Percentiles rank a stretch among this genome's conserved stretches.
Conservation (phyloP, 148 eudicot species). For the Spergularia marina region DNA sequence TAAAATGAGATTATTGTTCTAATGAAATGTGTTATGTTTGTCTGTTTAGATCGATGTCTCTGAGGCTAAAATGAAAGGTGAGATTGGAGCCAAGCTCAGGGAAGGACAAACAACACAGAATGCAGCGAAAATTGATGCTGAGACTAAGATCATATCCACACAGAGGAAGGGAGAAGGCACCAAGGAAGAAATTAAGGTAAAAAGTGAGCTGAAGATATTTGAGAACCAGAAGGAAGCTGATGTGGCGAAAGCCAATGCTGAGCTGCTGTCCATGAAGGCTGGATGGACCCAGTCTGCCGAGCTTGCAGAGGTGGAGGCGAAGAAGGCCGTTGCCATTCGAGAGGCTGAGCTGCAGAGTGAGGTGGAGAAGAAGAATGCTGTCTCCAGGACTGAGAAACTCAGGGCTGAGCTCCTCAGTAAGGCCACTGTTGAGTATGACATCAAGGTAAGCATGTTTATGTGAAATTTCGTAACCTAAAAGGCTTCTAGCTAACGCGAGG, state of each 20-base stretch:
- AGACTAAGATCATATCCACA: conserved; percentile 28
- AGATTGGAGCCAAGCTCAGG: conserved; percentile 38
- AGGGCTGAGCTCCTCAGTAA: conserved; percentile 44
- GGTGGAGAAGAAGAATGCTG: conserved; percentile 42
- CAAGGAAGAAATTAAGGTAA: conserved; percentile 36
- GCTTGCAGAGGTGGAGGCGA: conserved; percentile 41
- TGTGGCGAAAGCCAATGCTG: conserved; percentile 36
- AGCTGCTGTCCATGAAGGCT: conserved; percentile 35
- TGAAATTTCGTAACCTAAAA: too few relatives aligned
- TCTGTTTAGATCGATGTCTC: conserved; percentile 37
- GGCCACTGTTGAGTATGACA: conserved; percentile 47
- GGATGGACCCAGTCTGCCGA: conserved; percentile 34
- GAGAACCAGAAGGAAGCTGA: conserved; percentile 40
- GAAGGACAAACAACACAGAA: conserved; percentile 39
- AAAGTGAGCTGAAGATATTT: conserved; percentile 24
- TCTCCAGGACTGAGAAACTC: conserved; percentile 41
- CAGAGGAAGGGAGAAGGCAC: conserved; percentile 34
- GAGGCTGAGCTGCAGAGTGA: conserved; percentile 38
- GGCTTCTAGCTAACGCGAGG: too few relatives aligned
- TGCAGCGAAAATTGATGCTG: conserved; percentile 46
- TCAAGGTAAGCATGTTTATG: conserved; percentile 26
- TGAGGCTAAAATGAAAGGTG: conserved; percentile 49
- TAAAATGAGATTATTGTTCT: too few relatives aligned
- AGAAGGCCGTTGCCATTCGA: conserved; percentile 36
- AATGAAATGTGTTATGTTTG: not conserved